Evolutionary conservation across 495 filamentous ascomycete genomes (phyloP).

Genomic region (Aspergillus ellipticus): DNA sequence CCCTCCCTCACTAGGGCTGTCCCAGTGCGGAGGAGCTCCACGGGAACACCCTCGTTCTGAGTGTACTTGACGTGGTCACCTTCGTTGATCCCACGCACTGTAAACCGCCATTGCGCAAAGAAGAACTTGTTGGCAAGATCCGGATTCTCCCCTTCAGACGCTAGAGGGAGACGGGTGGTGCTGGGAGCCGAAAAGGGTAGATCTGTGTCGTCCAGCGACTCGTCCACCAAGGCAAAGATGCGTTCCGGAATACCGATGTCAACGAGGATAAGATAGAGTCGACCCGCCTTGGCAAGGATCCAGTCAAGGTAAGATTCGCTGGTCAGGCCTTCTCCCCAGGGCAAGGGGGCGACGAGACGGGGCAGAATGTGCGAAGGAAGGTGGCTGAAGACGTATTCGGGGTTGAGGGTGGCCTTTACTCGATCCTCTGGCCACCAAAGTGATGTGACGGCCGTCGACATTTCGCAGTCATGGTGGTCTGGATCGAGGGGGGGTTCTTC

Average conservation of each 20-base stretch:
- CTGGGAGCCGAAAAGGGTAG: slow-evolving; percentile 73
- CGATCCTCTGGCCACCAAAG: slow-evolving; percentile 81
- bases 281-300: slow-evolving; percentile 75
- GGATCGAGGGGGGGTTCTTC: background rate
- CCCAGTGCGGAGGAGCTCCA: slow-evolving; percentile 62
- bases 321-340: slow-evolving; percentile 85
- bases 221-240: slow-evolving; percentile 82
- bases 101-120: slow-evolving; percentile 74
- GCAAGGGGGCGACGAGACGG: slow-evolving; percentile 63
- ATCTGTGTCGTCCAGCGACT: slow-evolving; percentile 85
- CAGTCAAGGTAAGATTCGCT: slow-evolving; percentile 90
- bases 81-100: slow-evolving; percentile 65
- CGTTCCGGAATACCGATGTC: slow-evolving; percentile 77
- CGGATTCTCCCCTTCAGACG: slow-evolving; percentile 51
- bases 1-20: slow-evolving; percentile 43
- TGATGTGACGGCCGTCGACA: slow-evolving; percentile 30
- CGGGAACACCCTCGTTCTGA: slow-evolving; percentile 73
- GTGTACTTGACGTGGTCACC: slow-evolving; percentile 72
- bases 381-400: slow-evolving; percentile 64
- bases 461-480: slow-evolving; percentile 21
- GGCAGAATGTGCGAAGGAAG: slow-evolving; percentile 61
- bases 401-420: slow-evolving; percentile 68
- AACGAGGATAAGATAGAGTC: slow-evolving; percentile 77
- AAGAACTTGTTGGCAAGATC: slow-evolving; percentile 72
- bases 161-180: slow-evolving; percentile 63